Evolutionary conservation across 352 stramenopile species (phyloP).

Genomic region (Globisporangium radiosum): DNA sequence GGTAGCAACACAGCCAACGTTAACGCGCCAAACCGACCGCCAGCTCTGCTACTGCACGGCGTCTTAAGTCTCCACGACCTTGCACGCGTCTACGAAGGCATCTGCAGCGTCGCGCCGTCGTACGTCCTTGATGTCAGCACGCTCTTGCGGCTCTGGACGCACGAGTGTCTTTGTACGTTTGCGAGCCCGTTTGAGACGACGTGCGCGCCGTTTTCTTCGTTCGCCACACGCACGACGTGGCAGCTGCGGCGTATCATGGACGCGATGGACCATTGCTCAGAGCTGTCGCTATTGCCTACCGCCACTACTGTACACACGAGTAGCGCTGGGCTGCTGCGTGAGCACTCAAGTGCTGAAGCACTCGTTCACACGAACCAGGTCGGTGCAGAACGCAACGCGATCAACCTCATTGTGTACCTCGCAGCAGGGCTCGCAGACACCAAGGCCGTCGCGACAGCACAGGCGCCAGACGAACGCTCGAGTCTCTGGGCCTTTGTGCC

Average conservation of each 20-base stretch:
- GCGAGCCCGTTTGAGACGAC: slow-evolving; percentile 9
- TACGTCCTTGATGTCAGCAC: slow-evolving; percentile 36
- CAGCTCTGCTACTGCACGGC: not conserved
- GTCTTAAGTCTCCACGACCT: slow-evolving; percentile 45
- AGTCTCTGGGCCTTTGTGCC: slow-evolving; percentile 24
- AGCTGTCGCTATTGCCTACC: not conserved
- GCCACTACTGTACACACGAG: not conserved
- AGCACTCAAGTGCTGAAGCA: not conserved
- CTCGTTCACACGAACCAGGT: not conserved
- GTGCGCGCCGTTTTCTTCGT: not conserved
- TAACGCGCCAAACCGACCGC: too few relatives aligned
- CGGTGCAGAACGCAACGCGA: slow-evolving; percentile 1
- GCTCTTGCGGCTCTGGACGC: slow-evolving; percentile 37
- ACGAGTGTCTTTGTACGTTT: slow-evolving; percentile 39
- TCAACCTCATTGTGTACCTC: slow-evolving; percentile 1
- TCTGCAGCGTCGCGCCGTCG: slow-evolving; percentile 28
- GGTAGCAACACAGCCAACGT: not conserved
- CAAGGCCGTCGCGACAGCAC: not conserved
- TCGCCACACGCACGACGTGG: slow-evolving; percentile 14
- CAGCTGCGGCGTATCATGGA: slow-evolving; percentile 19
- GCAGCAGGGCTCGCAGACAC: not conserved
- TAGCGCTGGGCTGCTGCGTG: not conserved
- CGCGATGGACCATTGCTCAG: slow-evolving; percentile 2
- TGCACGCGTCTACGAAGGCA: slow-evolving; percentile 34
- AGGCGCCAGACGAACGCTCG: not conserved